These are phyloP conservation scores for Aethionema arabicum DNA, from an alignment of 345 rosid genomes.

Conservation along the genomic window DNA sequence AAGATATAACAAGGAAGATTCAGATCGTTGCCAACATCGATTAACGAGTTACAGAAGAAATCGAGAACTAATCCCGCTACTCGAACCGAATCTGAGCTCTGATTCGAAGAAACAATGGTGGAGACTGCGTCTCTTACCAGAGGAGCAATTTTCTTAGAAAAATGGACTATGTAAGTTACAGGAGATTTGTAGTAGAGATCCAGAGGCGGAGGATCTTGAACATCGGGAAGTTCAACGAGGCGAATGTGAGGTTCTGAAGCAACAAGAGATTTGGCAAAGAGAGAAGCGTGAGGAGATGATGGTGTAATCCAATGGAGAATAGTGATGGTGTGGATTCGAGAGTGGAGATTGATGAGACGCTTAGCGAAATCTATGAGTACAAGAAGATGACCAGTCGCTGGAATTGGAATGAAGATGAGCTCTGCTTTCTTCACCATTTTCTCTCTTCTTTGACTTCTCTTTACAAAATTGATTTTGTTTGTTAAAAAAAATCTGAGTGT, in stretches of 20 bases:
- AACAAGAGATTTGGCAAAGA: slow-evolving; percentile 35
- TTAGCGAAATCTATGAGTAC: slow-evolving; percentile 51
- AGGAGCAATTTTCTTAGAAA: slow-evolving; percentile 24
- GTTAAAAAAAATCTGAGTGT: background rate
- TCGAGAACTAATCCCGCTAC: slow-evolving; percentile 48
- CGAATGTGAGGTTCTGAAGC: slow-evolving; percentile 35
- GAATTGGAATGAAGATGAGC: slow-evolving; percentile 36
- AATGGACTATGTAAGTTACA: slow-evolving; percentile 26
- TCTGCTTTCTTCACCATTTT: slow-evolving; percentile 31
- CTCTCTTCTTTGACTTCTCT: background rate
- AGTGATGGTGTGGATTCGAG: slow-evolving; percentile 39
- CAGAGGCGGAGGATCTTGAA: slow-evolving; percentile 27
- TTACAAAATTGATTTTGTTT: background rate
- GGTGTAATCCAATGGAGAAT: slow-evolving; percentile 26
- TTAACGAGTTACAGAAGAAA: slow-evolving; percentile 43
- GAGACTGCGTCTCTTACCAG: slow-evolving; percentile 18
- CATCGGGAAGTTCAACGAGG: slow-evolving; percentile 26
- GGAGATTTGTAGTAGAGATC: slow-evolving; percentile 34
- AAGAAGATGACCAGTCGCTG: slow-evolving; percentile 48
- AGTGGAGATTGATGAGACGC: slow-evolving; percentile 40
- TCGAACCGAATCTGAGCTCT: slow-evolving; percentile 29
- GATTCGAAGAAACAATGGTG: slow-evolving; percentile 11
- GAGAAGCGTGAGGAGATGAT: slow-evolving; percentile 26
- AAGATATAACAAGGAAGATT: slow-evolving; percentile 48
- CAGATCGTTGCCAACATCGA: slow-evolving; percentile 40